A percentile compares a stretch with the other conserved stretches of the same genome.
Conservation (phyloP, 2,329 filamentous ascomycete genomes). For the Aurifilum marmelostoma region DNA sequence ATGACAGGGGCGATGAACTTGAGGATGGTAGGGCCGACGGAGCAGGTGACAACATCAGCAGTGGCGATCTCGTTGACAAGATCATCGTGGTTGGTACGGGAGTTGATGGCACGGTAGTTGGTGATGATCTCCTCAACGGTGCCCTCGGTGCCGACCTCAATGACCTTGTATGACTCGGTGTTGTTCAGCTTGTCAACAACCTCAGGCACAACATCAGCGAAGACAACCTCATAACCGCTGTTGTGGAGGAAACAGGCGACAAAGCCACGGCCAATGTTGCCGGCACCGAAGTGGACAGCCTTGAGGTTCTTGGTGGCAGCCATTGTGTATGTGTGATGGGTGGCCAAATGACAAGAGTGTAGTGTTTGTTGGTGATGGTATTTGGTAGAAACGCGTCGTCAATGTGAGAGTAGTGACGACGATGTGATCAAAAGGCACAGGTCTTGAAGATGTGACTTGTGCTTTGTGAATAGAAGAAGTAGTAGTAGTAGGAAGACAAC, state of each 20-base stretch:
- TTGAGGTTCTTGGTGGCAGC: slow-evolving; percentile 53
- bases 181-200: slow-evolving; percentile 81
- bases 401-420: not conserved
- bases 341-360: not conserved
- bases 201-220: slow-evolving; percentile 87
- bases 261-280: slow-evolving; percentile 86
- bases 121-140: slow-evolving; percentile 82
- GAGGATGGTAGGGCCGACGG: slow-evolving; percentile 93
- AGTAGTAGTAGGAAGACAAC: not conserved
- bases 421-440: not conserved
- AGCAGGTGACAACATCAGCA: slow-evolving; percentile 92
- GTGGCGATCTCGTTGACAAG: slow-evolving; percentile 83
- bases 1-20: slow-evolving; percentile 96
- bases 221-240: slow-evolving; percentile 93
- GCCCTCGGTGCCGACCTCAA: slow-evolving; percentile 85
- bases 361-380: not conserved
- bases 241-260: slow-evolving; percentile 92
- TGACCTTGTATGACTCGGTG: slow-evolving; percentile 81
- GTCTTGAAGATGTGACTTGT: not conserved
- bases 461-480: not conserved
- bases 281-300: slow-evolving; percentile 83
- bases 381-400: not conserved
- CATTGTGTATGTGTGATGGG: slow-evolving; percentile 41
- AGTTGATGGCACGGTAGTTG: slow-evolving; percentile 98
- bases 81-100: slow-evolving; percentile 78